phyloP scores from a whole-genome alignment of 768 basidiomycete species.

The Auricularia sp. region DNA sequence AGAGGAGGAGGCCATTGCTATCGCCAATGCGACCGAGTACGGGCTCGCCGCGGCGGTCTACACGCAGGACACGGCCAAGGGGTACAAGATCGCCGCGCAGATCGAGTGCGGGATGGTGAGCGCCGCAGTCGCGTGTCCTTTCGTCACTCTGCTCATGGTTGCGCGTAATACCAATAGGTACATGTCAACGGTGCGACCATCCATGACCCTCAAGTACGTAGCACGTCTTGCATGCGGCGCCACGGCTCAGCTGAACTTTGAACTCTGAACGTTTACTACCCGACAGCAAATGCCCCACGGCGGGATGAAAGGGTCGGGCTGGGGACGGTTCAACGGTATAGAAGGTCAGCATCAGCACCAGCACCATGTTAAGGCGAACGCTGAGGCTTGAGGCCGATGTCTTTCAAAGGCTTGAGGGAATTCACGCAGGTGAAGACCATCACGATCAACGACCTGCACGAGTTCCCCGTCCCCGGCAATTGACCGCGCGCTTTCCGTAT shows the following conservation, averaged over 20 bases:
- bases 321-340: conserved; percentile 23
- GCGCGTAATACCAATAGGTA: neutral
- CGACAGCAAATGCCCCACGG: conserved; percentile 20
- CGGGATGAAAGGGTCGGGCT: conserved; percentile 20
- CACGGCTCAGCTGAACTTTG: neutral
- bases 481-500: neutral
- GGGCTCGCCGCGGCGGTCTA: conserved; percentile 25
- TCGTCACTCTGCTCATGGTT: neutral
- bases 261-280: neutral
- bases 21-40: conserved; percentile 23
- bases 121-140: neutral
- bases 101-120: conserved; percentile 19
- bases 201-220: conserved; percentile 10
- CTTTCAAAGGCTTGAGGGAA: conserved; percentile 9
- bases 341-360: conserved; percentile 9
- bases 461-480: neutral
- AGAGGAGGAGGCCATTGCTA: conserved; percentile 17
- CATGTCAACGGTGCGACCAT: conserved; percentile 23
- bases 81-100: conserved; percentile 14
- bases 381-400: neutral
- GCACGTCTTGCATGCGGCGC: neutral
- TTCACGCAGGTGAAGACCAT: conserved; percentile 20
- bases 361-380: neutral
- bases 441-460: neutral
- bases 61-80: conserved; percentile 13